Base-by-base conservation (phyloP, 129 eudicot species). In the Tagetes erecta region DNA sequence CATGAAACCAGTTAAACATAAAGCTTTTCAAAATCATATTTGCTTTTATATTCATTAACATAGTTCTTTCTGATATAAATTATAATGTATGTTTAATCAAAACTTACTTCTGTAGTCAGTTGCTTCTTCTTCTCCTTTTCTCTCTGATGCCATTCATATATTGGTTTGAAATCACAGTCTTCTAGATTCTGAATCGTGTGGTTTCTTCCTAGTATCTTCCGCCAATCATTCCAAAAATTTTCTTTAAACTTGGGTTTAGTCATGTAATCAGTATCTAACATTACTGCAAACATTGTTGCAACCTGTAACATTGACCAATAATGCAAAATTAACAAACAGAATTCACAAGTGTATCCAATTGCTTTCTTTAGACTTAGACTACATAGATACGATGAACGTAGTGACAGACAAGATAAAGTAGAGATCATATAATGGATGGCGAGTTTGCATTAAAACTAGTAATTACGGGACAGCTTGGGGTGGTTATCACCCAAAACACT, bases 41-140 rank as follows among this genome's bases (percentile, higher is more conserved):
- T 13, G 13, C 67, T n/a, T 39, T 73, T 56, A 67, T 35, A 80
- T 57, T 2, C 39, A 45, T 42, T 31, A 31, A 36, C 37, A 38
- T 3, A 41, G 40, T 20, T 49, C 67, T 60, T 77, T 53, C 58
- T 40, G 79, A 51, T 38, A 12, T 36, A 62, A 62, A 41, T 14
- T 49, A 33, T 27, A 50, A 80, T n/a, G 9, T 27, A 3, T 49
- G 41, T 34, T 59, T 70, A 53, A 31, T 14, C 6, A 8, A 42
- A 71, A 82, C 96, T 78, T 74, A 91, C 99, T 64, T 95, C 97
- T 67, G 92, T 30, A 75, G 69, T 91, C 99, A 91, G 88, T 80
- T 88, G 99, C 80, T 95, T 91, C 99, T 95, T 95, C 71, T 88
- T 95, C 85, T 91, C 99, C 91, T 91, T 95, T 60, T 95, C 99